phyloP scores from a whole-genome alignment of 495 filamentous ascomycete species.

The Neurospora sublineolata region DNA sequence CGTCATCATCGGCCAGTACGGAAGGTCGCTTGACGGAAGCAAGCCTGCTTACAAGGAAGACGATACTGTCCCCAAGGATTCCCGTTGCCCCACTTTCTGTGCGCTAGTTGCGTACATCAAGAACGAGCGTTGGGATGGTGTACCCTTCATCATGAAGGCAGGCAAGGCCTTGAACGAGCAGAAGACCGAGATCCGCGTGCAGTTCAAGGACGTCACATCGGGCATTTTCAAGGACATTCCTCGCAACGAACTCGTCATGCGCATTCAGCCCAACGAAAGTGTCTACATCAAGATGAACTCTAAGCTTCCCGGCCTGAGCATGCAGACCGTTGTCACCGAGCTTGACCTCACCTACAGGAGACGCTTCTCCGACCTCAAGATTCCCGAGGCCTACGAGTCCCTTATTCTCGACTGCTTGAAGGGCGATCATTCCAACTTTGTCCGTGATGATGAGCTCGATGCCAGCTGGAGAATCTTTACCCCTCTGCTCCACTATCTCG shows the following conservation, averaged over 20 bases:
- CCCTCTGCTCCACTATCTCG: conserved; percentile 92
- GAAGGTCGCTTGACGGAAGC: conserved; percentile 87
- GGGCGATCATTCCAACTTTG: conserved; percentile 99
- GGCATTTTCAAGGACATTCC: conserved; percentile 99
- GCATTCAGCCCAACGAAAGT: conserved; percentile 97
- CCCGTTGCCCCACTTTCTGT: conserved; percentile 94
- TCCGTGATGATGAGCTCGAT: conserved; percentile 96
- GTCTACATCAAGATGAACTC: conserved; percentile 99
- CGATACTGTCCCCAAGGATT: conserved; percentile 94
- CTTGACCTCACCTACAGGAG: conserved; percentile 96
- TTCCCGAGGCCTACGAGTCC: conserved; percentile 97
- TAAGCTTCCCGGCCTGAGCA: conserved; percentile 93
- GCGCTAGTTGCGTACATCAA: conserved; percentile 96
- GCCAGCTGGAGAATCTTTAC: conserved; percentile 99
- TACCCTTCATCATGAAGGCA: conserved; percentile 98
- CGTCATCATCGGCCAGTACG: conserved; percentile 99
- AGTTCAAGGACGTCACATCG: conserved; percentile 97
- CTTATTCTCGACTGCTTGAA: conserved; percentile 96
- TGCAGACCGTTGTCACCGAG: conserved; percentile 99
- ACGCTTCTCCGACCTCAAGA: conserved; percentile 98
- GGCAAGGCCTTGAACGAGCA: conserved; percentile 99
- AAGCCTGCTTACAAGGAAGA: conserved; percentile 99
- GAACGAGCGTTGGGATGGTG: conserved; percentile 99
- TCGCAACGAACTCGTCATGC: conserved; percentile 97
- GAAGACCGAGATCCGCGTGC: conserved; percentile 98